Conservation (phyloP, 2,329 filamentous ascomycete genomes). For the Colletotrichum sublineola region DNA sequence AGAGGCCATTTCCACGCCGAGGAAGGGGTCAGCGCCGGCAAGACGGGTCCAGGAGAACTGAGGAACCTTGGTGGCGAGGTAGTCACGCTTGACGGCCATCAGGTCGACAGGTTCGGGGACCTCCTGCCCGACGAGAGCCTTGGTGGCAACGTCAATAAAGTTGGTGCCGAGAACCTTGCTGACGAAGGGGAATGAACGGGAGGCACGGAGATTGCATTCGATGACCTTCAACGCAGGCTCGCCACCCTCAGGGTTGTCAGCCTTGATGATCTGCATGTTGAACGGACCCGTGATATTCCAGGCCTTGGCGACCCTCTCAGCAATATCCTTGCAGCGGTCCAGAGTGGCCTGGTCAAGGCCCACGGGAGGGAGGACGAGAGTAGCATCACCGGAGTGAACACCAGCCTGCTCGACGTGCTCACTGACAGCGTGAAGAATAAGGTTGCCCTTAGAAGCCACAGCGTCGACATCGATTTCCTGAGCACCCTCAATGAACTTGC, state of each 20-base stretch:
- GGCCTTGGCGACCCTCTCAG: slow-evolving; percentile 94
- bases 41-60: slow-evolving; percentile 99
- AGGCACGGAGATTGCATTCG: slow-evolving; percentile 97
- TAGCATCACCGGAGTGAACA: slow-evolving; percentile 98
- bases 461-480: slow-evolving; percentile 97
- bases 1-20: slow-evolving; percentile 96
- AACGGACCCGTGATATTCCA: slow-evolving; percentile 98
- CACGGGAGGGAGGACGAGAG: slow-evolving; percentile 88
- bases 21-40: slow-evolving; percentile 95
- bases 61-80: slow-evolving; percentile 96
- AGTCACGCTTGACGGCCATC: slow-evolving; percentile 91
- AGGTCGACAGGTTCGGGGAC: slow-evolving; percentile 89
- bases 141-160: slow-evolving; percentile 96
- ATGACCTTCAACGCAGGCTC: slow-evolving; percentile 91
- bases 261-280: slow-evolving; percentile 99
- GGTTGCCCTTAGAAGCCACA: slow-evolving; percentile 86
- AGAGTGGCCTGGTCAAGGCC: slow-evolving; percentile 83
- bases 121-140: slow-evolving; percentile 86
- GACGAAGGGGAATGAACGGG: slow-evolving; percentile 97
- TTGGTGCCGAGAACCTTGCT: slow-evolving; percentile 96
- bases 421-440: slow-evolving; percentile 91
- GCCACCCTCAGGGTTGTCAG: slow-evolving; percentile 79
- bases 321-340: slow-evolving; percentile 93
- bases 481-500: slow-evolving; percentile 97
- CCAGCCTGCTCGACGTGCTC: slow-evolving; percentile 98